Conservation (phyloP, 169 alveolate genomes). For the Eimeria mitis region DNA sequence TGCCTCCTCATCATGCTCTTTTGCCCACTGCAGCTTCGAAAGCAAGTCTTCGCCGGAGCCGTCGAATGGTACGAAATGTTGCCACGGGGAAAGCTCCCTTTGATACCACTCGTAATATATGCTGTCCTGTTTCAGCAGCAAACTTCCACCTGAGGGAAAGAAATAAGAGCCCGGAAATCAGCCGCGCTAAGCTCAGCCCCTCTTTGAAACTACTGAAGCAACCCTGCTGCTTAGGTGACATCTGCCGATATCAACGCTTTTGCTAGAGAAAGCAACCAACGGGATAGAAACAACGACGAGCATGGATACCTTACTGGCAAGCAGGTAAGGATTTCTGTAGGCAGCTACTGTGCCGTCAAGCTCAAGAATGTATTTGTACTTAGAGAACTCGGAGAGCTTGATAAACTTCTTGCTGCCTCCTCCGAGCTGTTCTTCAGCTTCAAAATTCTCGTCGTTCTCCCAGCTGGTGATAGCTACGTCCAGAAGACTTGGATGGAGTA, state of each 20-base stretch:
- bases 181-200: not conserved
- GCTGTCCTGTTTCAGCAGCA: constrained; percentile 75
- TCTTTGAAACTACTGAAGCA: not conserved
- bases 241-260: not conserved
- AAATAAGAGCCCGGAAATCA: not conserved
- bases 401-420: constrained; percentile 60
- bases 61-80: constrained; percentile 76
- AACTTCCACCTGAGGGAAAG: constrained; percentile 69
- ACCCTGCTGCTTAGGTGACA: not conserved
- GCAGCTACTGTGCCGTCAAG: constrained; percentile 82
- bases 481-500: constrained; percentile 55
- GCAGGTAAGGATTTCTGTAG: constrained; percentile 79
- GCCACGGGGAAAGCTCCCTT: constrained; percentile 68
- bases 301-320: constrained; percentile 60
- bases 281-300: not conserved
- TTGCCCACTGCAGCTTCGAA: constrained; percentile 79
- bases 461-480: constrained; percentile 82
- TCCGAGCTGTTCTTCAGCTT: constrained; percentile 64
- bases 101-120: constrained; percentile 81
- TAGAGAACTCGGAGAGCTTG: constrained; percentile 58
- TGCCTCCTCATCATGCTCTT: constrained; percentile 70
- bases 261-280: not conserved
- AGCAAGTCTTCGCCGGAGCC: constrained; percentile 58
- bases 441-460: constrained; percentile 77
- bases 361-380: constrained; percentile 73